These are phyloP conservation scores for Neurospora sp. DNA, from an alignment of 495 filamentous ascomycete species.

Conservation along the genomic window DNA sequence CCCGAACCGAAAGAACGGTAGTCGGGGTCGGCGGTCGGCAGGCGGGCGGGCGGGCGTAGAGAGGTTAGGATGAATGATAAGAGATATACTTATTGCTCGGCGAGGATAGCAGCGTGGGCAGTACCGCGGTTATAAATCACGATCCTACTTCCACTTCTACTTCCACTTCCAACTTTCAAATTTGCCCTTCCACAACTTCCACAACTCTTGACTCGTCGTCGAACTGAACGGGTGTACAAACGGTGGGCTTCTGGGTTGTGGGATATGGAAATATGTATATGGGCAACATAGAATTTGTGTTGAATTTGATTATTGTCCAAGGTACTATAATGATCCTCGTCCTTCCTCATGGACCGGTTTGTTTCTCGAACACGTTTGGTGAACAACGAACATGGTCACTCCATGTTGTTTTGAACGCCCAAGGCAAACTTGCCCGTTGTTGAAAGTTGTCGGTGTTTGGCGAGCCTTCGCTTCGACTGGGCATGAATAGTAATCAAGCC, in stretches of 20 bases:
- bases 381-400: neutral
- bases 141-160: neutral
- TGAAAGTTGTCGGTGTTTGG: neutral
- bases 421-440: neutral
- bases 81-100: neutral
- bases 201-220: neutral
- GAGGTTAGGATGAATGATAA: neutral
- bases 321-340: neutral
- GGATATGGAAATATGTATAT: neutral
- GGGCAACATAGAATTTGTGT: neutral
- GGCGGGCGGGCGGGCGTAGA: neutral
- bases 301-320: neutral
- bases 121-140: neutral
- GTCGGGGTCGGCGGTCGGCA: too few species aligned
- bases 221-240: neutral
- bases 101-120: neutral
- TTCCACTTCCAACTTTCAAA: neutral
- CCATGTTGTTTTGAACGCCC: neutral
- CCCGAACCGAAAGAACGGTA: neutral
- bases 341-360: neutral
- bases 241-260: neutral
- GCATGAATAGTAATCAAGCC: neutral
- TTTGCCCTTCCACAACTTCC: neutral
- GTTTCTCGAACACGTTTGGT: neutral
- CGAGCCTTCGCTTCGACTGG: neutral